Conservation (phyloP, 768 basidiomycete genomes). For the Auricularia auricula-judae region DNA sequence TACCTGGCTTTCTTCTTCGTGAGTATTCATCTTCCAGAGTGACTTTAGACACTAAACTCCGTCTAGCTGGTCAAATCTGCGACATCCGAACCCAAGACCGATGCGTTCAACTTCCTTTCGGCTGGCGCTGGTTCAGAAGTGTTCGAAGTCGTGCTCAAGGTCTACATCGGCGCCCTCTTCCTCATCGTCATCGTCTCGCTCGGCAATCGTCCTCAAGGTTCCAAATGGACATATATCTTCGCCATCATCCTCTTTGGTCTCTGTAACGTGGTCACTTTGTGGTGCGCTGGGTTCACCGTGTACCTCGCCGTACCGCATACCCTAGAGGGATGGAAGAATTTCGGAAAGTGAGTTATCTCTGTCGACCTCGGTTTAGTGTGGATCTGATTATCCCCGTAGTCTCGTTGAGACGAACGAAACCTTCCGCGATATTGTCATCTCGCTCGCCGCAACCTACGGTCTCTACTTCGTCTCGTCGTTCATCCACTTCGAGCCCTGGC, state of each 20-base stretch:
- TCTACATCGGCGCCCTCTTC: slow-evolving; percentile 75
- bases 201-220: slow-evolving; percentile 83
- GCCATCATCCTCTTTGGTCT: slow-evolving; percentile 72
- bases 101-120: slow-evolving; percentile 78
- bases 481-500: slow-evolving; percentile 92
- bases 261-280: slow-evolving; percentile 68
- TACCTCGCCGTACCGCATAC: slow-evolving; percentile 74
- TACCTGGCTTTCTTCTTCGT: slow-evolving; percentile 93
- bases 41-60: slow-evolving; percentile 11
- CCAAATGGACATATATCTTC: slow-evolving; percentile 72
- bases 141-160: slow-evolving; percentile 69
- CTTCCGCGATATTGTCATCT: slow-evolving; percentile 77
- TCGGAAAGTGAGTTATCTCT: slow-evolving; percentile 44
- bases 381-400: slow-evolving; percentile 27
- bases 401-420: slow-evolving; percentile 55
- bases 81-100: slow-evolving; percentile 38
- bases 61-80: slow-evolving; percentile 71
- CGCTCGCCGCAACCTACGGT: slow-evolving; percentile 65
- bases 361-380: background rate
- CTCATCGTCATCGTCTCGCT: slow-evolving; percentile 78
- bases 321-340: slow-evolving; percentile 61
- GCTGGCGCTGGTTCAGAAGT: slow-evolving; percentile 57
- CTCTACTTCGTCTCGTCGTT: slow-evolving; percentile 79
- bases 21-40: slow-evolving; percentile 21
- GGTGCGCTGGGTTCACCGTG: slow-evolving; percentile 87